Conservation (phyloP, 1,284 basidiomycete species). For the Mycosarcoma maydis region DNA sequence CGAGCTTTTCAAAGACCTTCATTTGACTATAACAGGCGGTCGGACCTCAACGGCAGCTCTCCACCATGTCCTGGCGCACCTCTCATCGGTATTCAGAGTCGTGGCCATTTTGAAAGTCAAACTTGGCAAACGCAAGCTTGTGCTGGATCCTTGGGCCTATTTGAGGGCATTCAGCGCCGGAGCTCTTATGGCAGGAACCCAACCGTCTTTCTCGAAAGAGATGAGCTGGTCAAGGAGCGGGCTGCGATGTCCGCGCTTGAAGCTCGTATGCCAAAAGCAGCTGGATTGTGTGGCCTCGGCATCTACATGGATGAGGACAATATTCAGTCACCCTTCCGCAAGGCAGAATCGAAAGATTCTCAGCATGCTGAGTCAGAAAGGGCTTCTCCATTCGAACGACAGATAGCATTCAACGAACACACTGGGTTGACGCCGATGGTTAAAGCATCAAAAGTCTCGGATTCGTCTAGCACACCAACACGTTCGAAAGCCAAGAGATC, state of each 20-base stretch:
- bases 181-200: background rate
- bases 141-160: conserved; percentile 17
- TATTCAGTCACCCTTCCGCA: conserved; percentile 27
- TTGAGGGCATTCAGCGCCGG: background rate
- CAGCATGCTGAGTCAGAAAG: background rate
- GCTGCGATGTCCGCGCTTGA: conserved; percentile 18
- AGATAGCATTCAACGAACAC: background rate
- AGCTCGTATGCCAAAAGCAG: conserved; percentile 11
- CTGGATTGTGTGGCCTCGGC: conserved; percentile 31
- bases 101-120: conserved; percentile 23
- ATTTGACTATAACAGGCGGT: conserved; percentile 7
- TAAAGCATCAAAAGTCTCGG: conserved; percentile 26
- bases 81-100: conserved; percentile 18
- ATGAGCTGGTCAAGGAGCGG: conserved; percentile 9
- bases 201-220: background rate
- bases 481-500: conserved; percentile 18
- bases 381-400: background rate
- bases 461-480: conserved; percentile 24
- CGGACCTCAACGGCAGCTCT: background rate
- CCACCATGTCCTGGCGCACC: conserved; percentile 37
- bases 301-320: conserved; percentile 31
- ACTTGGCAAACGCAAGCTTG: conserved; percentile 8
- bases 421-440: conserved; percentile 45
- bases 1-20: conserved; percentile 11
- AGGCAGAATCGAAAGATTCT: background rate